Percentiles rank a stretch among this genome's conserved stretches.
Evolutionary conservation across 345 rosid species (phyloP).

Genomic region (Syzygium aqueum): DNA sequence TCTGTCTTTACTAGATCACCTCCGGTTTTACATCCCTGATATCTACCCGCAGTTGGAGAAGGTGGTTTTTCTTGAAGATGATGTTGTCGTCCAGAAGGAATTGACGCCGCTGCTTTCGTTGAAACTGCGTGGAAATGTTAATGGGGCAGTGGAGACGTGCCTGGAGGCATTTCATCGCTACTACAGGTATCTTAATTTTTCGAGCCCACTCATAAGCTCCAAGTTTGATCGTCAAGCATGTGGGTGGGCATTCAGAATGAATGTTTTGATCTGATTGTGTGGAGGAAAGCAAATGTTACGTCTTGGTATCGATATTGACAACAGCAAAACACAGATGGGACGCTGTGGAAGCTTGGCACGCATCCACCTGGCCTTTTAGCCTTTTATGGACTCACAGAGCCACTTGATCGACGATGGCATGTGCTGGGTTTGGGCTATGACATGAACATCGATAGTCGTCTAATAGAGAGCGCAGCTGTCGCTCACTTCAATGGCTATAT

Average conservation of each 20-base stretch:
- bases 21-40: conserved; percentile 91
- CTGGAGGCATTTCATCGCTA: conserved; percentile 93
- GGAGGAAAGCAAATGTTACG: conserved; percentile 95
- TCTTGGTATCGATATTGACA: conserved; percentile 78
- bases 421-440: conserved; percentile 93
- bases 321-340: conserved; percentile 60
- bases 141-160: conserved; percentile 98
- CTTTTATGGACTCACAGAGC: conserved; percentile 91
- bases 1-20: conserved; percentile 68
- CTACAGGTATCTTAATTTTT: conserved; percentile 92
- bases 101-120: conserved; percentile 76
- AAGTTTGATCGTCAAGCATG: conserved; percentile 97
- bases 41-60: conserved; percentile 90
- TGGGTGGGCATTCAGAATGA: conserved; percentile 99
- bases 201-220: conserved; percentile 81
- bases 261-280: conserved; percentile 72
- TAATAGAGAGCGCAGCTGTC: conserved; percentile 90
- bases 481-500: conserved; percentile 87
- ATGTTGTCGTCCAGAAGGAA: conserved; percentile 94
- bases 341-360: conserved; percentile 88
- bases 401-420: conserved; percentile 96
- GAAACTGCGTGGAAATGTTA: conserved; percentile 91
- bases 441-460: conserved; percentile 71
- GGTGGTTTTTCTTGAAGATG: conserved; percentile 86
- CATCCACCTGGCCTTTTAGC: conserved; percentile 90